Percentiles rank a stretch among this genome's conserved stretches.
These are phyloP conservation scores for Metschnikowia gelsemii DNA, from an alignment of 805 yeast species.

Conservation along the genomic window DNA sequence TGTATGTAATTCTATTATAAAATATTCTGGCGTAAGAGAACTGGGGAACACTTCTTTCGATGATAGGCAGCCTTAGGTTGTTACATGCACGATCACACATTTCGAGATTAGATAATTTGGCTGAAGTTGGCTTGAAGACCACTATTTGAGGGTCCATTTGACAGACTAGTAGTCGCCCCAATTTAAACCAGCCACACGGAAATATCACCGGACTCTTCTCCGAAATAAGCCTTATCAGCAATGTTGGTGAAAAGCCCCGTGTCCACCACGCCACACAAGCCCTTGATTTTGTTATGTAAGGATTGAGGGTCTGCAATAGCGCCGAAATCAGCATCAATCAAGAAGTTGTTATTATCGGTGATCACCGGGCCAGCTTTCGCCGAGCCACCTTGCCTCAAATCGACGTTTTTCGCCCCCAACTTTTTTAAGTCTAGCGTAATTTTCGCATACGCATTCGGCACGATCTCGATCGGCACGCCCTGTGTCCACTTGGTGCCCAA, in stretches of 20 bases:
- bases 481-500: slow-evolving; percentile 82
- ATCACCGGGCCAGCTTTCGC: slow-evolving; percentile 97
- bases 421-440: slow-evolving; percentile 60
- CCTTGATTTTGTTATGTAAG: slow-evolving; percentile 67
- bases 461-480: slow-evolving; percentile 95
- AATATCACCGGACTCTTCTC: slow-evolving; percentile 71
- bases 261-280: slow-evolving; percentile 90
- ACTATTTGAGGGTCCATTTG: neutral
- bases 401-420: slow-evolving; percentile 64
- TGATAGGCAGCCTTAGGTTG: too few species aligned
- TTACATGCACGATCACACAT: too few species aligned
- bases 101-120: too few species aligned
- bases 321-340: slow-evolving; percentile 93
- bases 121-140: too few species aligned
- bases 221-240: slow-evolving; percentile 85
- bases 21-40: too few species aligned
- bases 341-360: slow-evolving; percentile 92
- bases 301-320: slow-evolving; percentile 50
- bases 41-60: too few species aligned
- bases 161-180: neutral
- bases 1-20: too few species aligned
- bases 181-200: slow-evolving; percentile 13
- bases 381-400: slow-evolving; percentile 78
- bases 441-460: slow-evolving; percentile 81
- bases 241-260: slow-evolving; percentile 81